Conservation (phyloP, 2,329 filamentous ascomycete genomes). For the Colletotrichum spinosum region DNA sequence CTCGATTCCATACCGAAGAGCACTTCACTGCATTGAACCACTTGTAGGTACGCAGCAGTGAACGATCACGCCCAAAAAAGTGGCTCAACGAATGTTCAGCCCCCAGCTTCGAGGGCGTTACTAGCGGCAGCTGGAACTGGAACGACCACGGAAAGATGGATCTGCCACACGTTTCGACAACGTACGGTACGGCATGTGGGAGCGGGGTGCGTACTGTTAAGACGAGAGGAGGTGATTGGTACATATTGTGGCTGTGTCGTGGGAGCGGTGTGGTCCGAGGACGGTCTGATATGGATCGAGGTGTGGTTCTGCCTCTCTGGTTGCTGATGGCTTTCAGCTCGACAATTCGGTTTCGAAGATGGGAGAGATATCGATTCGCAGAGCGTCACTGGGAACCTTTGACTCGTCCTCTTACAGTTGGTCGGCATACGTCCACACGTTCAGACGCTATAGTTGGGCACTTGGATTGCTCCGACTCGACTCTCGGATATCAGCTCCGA, state of each 20-base stretch:
- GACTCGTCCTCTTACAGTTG: no score
- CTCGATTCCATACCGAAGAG: no score
- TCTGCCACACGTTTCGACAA: conserved; percentile 35
- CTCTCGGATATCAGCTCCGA: conserved; percentile 19
- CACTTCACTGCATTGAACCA: no score
- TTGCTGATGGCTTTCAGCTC: not conserved
- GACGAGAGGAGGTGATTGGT: conserved; percentile 16
- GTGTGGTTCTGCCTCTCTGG: not conserved
- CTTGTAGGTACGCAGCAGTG: no score
- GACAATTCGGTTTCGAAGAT: not conserved
- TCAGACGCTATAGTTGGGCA: no score
- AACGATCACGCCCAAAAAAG: not conserved
- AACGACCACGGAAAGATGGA: conserved; percentile 19
- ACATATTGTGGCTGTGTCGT: conserved; percentile 21
- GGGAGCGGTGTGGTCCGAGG: conserved; percentile 22
- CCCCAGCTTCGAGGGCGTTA: conserved; percentile 13
- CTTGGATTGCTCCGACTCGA: not conserved
- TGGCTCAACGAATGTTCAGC: not conserved
- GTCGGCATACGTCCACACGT: no score
- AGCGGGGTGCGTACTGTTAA: conserved; percentile 11
- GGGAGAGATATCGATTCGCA: no score
- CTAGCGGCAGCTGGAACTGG: conserved; percentile 34
- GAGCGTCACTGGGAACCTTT: no score
- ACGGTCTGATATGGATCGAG: conserved; percentile 6
- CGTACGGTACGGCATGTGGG: conserved; percentile 26